These are phyloP conservation scores for Pestalotiopsis sp. DNA, from an alignment of 2,329 filamentous ascomycete genomes.

Conservation along the genomic window DNA sequence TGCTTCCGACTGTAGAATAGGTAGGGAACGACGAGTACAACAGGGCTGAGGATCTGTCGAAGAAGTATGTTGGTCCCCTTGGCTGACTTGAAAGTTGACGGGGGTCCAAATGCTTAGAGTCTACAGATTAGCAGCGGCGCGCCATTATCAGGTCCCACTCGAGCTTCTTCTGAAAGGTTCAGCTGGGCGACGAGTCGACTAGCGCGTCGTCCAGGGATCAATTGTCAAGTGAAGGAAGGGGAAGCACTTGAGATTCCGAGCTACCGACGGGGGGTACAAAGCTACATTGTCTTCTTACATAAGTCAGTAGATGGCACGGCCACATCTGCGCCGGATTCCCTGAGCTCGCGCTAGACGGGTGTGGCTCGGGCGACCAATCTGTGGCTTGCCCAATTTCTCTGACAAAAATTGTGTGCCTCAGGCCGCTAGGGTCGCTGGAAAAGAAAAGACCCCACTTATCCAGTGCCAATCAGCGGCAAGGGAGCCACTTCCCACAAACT, in stretches of 20 bases:
- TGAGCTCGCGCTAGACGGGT: not conserved
- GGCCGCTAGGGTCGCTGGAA: constrained; percentile 13
- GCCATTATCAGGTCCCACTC: not conserved
- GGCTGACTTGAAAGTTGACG: not conserved
- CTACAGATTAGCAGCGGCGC: not conserved
- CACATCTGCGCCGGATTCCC: not conserved
- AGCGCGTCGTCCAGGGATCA: not conserved
- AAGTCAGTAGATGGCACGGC: not conserved
- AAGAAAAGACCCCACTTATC: constrained; percentile 7
- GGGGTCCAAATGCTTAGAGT: not conserved
- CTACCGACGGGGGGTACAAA: not conserved
- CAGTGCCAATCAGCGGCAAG: constrained; percentile 20
- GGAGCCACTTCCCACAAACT: constrained; percentile 33
- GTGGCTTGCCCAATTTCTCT: not conserved
- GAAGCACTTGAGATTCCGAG: not conserved
- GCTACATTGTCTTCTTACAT: not conserved
- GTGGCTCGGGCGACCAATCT: not conserved
- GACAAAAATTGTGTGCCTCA: constrained; percentile 5
- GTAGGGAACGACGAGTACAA: too few relatives aligned
- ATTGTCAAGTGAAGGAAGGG: not conserved
- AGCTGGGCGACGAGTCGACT: not conserved
- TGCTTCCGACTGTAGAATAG: too few relatives aligned
- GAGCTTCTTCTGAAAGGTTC: not conserved
- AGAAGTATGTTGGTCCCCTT: not conserved
- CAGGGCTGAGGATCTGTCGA: too few relatives aligned